Evolutionary conservation across 73 alveolate species (phyloP).

Genomic region (Paramecium primaurelia): DNA sequence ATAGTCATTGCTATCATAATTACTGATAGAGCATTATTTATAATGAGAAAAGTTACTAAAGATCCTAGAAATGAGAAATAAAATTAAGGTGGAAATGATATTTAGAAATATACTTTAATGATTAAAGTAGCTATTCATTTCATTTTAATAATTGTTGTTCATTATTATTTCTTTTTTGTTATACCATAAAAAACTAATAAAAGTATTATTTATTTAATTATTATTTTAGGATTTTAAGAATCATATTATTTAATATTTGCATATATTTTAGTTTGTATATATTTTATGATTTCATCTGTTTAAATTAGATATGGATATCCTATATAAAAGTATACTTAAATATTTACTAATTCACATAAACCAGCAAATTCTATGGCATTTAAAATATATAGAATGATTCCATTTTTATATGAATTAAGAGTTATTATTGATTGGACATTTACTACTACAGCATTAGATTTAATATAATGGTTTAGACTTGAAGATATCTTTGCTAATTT

Average conservation of each 20-base stretch:
- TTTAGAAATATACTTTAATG: constrained; percentile 25
- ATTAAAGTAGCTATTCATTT: constrained; percentile 19
- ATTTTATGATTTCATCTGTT: constrained; percentile 72
- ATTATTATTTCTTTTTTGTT: constrained; percentile 44
- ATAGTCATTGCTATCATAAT: constrained; percentile 61
- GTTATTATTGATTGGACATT: constrained; percentile 96
- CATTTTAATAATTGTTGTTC: constrained; percentile 9
- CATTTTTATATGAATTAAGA: constrained; percentile 92
- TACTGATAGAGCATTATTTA: constrained; percentile 66
- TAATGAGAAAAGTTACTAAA: constrained; percentile 53
- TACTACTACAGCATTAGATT: constrained; percentile 89
- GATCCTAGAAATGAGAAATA: neutral
- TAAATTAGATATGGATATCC: constrained; percentile 87
- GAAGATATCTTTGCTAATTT: constrained; percentile 89
- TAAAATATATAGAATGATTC: constrained; percentile 82
- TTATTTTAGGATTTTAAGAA: constrained; percentile 39
- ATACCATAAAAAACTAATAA: constrained; percentile 42
- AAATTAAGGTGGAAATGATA: constrained; percentile 32
- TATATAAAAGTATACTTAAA: constrained; percentile 57
- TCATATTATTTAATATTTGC: constrained; percentile 66
- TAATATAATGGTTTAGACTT: constrained; percentile 92
- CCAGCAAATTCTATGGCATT: constrained; percentile 67
- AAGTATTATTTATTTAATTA: neutral
- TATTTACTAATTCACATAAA: constrained; percentile 56
- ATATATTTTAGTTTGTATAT: constrained; percentile 74